Evolutionary conservation across 176 grass and related monocot genomes (phyloP).

Genomic region (Carex myosuroides): DNA sequence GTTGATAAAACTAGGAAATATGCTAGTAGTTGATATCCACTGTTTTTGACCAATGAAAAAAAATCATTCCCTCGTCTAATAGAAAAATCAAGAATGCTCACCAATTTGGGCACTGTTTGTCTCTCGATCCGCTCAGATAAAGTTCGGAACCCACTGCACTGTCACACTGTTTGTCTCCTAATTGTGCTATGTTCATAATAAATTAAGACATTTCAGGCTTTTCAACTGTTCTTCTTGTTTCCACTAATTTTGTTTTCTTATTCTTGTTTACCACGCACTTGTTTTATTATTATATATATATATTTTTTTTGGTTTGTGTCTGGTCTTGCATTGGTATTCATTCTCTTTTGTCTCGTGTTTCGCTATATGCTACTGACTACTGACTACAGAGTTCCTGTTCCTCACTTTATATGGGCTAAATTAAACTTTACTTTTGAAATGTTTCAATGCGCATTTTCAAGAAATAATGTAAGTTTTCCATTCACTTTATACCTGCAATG

Average conservation of each 20-base stretch:
- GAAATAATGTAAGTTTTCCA: background rate
- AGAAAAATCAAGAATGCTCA: background rate
- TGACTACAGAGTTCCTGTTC: background rate
- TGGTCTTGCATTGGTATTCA: conserved; percentile 18
- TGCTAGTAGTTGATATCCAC: background rate
- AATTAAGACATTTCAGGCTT: background rate
- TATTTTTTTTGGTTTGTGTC: conserved; percentile 5
- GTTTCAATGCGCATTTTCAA: conserved; percentile 3
- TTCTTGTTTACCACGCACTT: background rate
- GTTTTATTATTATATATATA: background rate
- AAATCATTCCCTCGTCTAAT: background rate
- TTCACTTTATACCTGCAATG: background rate
- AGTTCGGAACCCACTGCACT: conserved; percentile 4
- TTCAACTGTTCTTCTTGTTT: background rate
- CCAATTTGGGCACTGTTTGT: conserved; percentile 7
- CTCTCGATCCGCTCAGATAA: background rate
- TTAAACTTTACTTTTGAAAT: background rate
- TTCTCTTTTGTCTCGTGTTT: conserved; percentile 9
- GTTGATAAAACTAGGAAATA: no score
- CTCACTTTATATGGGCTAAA: conserved; percentile 18
- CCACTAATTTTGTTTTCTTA: conserved; percentile 24
- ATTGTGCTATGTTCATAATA: background rate
- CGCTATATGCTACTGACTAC: background rate
- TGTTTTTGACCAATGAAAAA: background rate
- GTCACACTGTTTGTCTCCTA: conserved; percentile 20